These are phyloP conservation scores for Metroxylon sagu DNA, from an alignment of 176 grass and related monocot genomes.

Conservation along the genomic window DNA sequence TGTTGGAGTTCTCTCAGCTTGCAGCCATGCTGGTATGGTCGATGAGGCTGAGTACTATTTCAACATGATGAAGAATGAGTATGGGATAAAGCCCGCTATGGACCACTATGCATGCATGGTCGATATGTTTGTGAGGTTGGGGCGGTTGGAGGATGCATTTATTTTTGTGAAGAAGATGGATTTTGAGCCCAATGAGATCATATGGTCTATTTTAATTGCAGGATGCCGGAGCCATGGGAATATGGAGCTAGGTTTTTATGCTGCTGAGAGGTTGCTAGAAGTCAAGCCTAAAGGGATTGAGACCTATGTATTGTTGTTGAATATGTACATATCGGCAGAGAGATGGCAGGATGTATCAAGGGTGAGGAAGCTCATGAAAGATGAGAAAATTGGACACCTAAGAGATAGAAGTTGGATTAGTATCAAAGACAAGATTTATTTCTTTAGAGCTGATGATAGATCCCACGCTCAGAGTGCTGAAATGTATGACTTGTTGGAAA, in stretches of 20 bases:
- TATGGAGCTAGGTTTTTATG: constrained; percentile 63
- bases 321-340: constrained; percentile 69
- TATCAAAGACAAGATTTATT: constrained; percentile 59
- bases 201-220: constrained; percentile 88
- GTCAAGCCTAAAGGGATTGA: constrained; percentile 64
- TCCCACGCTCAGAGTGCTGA: constrained; percentile 32
- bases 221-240: constrained; percentile 76
- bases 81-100: constrained; percentile 51
- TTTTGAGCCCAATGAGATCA: constrained; percentile 60
- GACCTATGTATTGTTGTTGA: constrained; percentile 71
- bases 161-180: constrained; percentile 39
- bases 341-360: constrained; percentile 56
- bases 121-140: constrained; percentile 71
- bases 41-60: constrained; percentile 65
- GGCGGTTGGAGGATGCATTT: constrained; percentile 68
- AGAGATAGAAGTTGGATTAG: constrained; percentile 83
- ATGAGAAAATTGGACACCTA: constrained; percentile 49
- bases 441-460: constrained; percentile 55
- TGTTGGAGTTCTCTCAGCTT: constrained; percentile 77
- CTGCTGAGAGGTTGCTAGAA: constrained; percentile 53
- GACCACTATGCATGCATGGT: constrained; percentile 82
- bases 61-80: constrained; percentile 63
- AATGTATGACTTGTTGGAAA: constrained; percentile 44
- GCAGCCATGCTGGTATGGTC: constrained; percentile 61
- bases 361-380: constrained; percentile 63